Evolutionary conservation across 176 grass and related monocot species (phyloP).

Genomic region (Hsuehochloa calcarea): DNA sequence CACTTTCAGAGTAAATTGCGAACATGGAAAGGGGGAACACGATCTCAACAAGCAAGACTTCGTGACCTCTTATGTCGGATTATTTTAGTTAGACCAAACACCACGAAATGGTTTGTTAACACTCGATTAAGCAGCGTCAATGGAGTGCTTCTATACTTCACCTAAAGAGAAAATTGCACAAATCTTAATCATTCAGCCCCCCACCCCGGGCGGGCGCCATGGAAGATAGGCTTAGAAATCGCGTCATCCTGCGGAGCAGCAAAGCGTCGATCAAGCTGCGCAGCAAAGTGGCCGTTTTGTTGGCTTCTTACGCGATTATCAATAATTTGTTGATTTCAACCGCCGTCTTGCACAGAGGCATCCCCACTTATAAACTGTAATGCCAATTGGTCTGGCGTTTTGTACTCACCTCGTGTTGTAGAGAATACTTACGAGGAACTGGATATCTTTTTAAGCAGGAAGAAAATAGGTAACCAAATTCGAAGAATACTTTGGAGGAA

Average conservation of each 20-base stretch:
- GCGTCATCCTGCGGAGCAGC: neutral
- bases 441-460: no score
- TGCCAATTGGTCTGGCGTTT: neutral
- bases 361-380: neutral
- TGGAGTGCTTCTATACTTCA: neutral
- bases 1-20: neutral
- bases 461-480: no score
- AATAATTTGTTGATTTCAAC: neutral
- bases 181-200: neutral
- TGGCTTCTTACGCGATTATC: neutral
- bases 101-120: neutral
- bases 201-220: no score
- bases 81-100: slow-evolving; percentile 10
- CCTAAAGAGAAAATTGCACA: neutral
- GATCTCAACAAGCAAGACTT: slow-evolving; percentile 17
- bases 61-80: neutral
- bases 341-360: neutral
- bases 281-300: neutral
- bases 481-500: no score
- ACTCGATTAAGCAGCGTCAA: neutral
- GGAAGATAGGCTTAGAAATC: neutral
- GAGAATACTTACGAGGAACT: no score
- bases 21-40: neutral
- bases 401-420: neutral
- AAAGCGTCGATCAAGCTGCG: neutral